A percentile compares a stretch with the other conserved stretches of the same genome.
Conservation (phyloP, 2,329 filamentous ascomycete species). For the Aspergillus flavus region DNA sequence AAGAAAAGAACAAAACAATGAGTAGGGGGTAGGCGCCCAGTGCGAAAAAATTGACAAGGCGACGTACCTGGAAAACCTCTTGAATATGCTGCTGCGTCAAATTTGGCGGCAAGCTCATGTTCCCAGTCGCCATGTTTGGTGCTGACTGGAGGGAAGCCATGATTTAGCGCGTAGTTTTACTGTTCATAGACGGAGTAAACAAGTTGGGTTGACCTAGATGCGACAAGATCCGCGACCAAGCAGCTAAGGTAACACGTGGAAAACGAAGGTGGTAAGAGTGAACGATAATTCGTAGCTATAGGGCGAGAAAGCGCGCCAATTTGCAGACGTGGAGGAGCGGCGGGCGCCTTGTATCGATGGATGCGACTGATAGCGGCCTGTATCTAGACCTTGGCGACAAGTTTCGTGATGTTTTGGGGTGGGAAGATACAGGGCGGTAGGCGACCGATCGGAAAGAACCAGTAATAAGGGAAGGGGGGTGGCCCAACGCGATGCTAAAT, state of each 20-base stretch:
- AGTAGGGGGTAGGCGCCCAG: not conserved
- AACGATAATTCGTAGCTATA: slow-evolving; percentile 29
- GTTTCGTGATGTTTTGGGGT: slow-evolving; percentile 34
- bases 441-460: slow-evolving; percentile 23
- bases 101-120: slow-evolving; percentile 64
- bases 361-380: slow-evolving; percentile 29
- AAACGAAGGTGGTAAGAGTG: slow-evolving; percentile 17
- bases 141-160: slow-evolving; percentile 83
- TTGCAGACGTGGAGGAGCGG: slow-evolving; percentile 24
- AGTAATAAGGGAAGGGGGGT: slow-evolving; percentile 19
- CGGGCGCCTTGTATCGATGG: slow-evolving; percentile 23
- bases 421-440: slow-evolving; percentile 24
- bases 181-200: slow-evolving; percentile 34
- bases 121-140: slow-evolving; percentile 68
- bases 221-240: slow-evolving; percentile 25
- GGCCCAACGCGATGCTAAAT: slow-evolving; percentile 22
- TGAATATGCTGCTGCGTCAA: slow-evolving; percentile 77
- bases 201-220: slow-evolving; percentile 21
- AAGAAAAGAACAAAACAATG: not conserved
- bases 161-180: slow-evolving; percentile 37
- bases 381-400: slow-evolving; percentile 38
- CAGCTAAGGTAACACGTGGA: slow-evolving; percentile 22
- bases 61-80: slow-evolving; percentile 62
- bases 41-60: slow-evolving; percentile 5
- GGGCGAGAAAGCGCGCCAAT: slow-evolving; percentile 24